Evolutionary conservation across 208 protist genomes (phyloP).

Genomic region (Trypanosoma avium): DNA sequence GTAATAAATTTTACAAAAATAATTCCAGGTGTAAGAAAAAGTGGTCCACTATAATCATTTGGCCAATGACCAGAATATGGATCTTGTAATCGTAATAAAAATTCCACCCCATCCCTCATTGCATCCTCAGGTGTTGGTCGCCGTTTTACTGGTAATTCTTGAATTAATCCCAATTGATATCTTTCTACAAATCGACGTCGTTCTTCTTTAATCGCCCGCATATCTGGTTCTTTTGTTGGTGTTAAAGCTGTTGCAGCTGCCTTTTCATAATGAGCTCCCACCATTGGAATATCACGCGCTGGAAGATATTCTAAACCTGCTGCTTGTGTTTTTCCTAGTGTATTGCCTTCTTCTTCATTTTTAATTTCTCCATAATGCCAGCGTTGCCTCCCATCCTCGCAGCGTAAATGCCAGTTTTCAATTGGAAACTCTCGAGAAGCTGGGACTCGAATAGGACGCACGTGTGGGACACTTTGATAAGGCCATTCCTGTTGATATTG

Average conservation of each 20-base stretch:
- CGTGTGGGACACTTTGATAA: conserved; percentile 55
- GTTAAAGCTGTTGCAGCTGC: conserved; percentile 5
- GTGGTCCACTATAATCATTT: conserved; percentile 96
- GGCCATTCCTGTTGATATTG: conserved; percentile 48
- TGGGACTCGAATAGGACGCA: conserved; percentile 38
- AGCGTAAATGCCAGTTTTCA: conserved; percentile 76
- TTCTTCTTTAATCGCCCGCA: conserved; percentile 40
- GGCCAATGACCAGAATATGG: conserved; percentile 97
- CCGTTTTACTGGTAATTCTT: neutral
- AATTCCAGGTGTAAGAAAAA: conserved; percentile 94
- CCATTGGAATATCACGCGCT: conserved; percentile 10
- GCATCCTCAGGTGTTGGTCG: conserved; percentile 33
- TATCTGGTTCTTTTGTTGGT: conserved; percentile 22
- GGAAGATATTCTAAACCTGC: conserved; percentile 35
- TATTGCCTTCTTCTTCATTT: conserved; percentile 63
- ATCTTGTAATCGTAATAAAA: conserved; percentile 78
- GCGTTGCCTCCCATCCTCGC: conserved; percentile 88
- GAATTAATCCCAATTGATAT: conserved; percentile 65
- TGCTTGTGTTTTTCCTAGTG: conserved; percentile 48
- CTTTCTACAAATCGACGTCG: conserved; percentile 55
- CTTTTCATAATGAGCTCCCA: conserved; percentile 26
- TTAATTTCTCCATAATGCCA: conserved; percentile 68
- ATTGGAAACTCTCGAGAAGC: conserved; percentile 47
- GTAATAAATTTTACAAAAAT: conserved; percentile 93
- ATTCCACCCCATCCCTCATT: conserved; percentile 67